Evolutionary conservation across 495 filamentous ascomycete genomes (phyloP), one percentile per base, ranked within the genome.

Genomic region (Aspergillus kassunensis): DNA sequence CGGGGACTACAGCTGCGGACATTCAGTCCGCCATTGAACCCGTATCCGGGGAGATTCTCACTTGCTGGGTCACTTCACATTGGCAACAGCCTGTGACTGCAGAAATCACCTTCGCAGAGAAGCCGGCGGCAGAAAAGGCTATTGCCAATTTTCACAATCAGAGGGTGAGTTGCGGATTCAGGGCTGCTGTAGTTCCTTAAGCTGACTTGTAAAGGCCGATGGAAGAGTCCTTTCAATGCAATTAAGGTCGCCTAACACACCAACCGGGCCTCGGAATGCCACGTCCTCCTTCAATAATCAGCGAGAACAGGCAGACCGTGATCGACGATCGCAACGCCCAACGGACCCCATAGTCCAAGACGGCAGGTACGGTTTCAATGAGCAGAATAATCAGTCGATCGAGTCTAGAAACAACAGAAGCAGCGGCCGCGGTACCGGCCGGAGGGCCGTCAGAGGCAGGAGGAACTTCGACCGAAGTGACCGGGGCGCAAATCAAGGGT

Each of bases 1-100:
- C 84, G 3, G 93, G 93, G 31, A 98, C 93, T 3, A 96, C 93
- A 4, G 90, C 89, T 2, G 91, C 89, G 31, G 93, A 98, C 65
- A 95, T 97, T 42, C 89, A 96, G 69, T 84, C 86, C 51, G 90
- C 90, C 36, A 79, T 97, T 73, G 80, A 81, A 34, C 83, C 86
- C 2, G 67, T 87, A 3, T 85, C 84, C 1, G 88, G 89, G 25
- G 72, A 84, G 46, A 81, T 95, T 51, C 62, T 79, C 25, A 82
- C 79, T 54, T 96, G 91, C 67, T 80, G 78, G 33, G 72, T 98
- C 15, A 73, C 88, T 13, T 82, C 82, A 40, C 75, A 82, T n/a
- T n/a, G n/a, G 7, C 66, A 73, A 13, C 92, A 93, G 0, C 84
- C 83, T 4, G 89, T 97, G 24, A 89, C 90, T 36, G 90, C 87